Evolutionary conservation across 1,284 basidiomycete species (phyloP).

Genomic region (Apiotrichum porosum): DNA sequence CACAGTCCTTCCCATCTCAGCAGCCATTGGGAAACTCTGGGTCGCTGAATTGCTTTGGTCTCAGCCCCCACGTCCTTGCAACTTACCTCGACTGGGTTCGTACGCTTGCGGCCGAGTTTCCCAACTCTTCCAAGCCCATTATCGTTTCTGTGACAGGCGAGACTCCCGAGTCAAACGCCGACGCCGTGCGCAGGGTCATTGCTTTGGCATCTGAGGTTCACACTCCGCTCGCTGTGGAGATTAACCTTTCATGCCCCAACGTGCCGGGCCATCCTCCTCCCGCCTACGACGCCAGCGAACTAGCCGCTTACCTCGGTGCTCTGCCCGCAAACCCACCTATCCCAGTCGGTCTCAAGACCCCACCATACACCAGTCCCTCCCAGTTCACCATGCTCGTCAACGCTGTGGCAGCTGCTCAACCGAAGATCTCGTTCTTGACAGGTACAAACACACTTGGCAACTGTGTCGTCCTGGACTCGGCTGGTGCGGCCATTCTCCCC

Average conservation of each 20-base stretch:
- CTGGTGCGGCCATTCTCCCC: slow-evolving; percentile 1
- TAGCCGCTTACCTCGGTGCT: slow-evolving; percentile 8
- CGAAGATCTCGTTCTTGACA: slow-evolving; percentile 13
- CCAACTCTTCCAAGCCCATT: slow-evolving; percentile 5
- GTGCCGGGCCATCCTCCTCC: slow-evolving; percentile 18
- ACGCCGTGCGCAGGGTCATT: slow-evolving; percentile 8
- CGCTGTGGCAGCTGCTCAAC: slow-evolving; percentile 2
- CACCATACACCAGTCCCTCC: slow-evolving; percentile 15
- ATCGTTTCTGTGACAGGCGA: slow-evolving; percentile 13
- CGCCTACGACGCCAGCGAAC: slow-evolving; percentile 15
- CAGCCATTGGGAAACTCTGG: neutral
- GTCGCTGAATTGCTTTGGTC: slow-evolving; percentile 17
- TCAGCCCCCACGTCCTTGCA: slow-evolving; percentile 7
- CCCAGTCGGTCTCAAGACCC: slow-evolving; percentile 15
- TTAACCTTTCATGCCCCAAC: slow-evolving; percentile 19
- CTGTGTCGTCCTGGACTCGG: slow-evolving; percentile 5
- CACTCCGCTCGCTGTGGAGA: slow-evolving; percentile 10
- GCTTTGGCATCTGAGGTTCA: neutral
- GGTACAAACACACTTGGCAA: slow-evolving; percentile 14
- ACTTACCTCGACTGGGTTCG: slow-evolving; percentile 6
- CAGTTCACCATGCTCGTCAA: slow-evolving; percentile 17
- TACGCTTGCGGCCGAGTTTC: slow-evolving; percentile 2
- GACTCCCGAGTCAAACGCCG: slow-evolving; percentile 10
- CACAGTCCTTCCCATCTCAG: slow-evolving; percentile 2
- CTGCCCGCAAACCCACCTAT: slow-evolving; percentile 5